Evolutionary conservation across 148 eudicot species (phyloP).

Genomic region (Vaccinium vitisidaea): DNA sequence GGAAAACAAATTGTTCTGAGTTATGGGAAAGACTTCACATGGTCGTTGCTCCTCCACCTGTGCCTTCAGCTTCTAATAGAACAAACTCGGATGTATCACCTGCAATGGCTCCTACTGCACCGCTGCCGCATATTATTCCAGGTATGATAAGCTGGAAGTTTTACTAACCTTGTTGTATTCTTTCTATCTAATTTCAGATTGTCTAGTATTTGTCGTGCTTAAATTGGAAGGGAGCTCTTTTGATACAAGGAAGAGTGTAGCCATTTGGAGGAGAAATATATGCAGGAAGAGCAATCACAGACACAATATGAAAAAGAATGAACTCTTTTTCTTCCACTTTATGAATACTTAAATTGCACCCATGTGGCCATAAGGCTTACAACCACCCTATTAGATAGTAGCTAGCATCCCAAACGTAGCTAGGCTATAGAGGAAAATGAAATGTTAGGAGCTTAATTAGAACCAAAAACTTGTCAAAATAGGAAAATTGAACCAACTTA

Average conservation of each 20-base stretch:
- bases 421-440: background rate
- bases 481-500: background rate
- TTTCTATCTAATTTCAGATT: background rate
- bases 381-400: background rate
- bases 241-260: background rate
- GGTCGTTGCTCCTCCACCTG: slow-evolving; percentile 43
- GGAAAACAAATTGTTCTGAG: slow-evolving; percentile 97
- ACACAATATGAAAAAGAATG: background rate
- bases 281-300: background rate
- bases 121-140: background rate
- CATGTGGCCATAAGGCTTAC: background rate
- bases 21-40: slow-evolving; percentile 69
- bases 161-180: background rate
- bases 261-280: background rate
- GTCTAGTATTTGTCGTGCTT: background rate
- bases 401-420: background rate
- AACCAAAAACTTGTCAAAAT: background rate
- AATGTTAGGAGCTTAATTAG: background rate
- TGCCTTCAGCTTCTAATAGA: slow-evolving; percentile 28
- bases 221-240: background rate
- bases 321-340: background rate
- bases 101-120: slow-evolving; percentile 38
- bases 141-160: background rate
- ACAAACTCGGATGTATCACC: slow-evolving; percentile 44
- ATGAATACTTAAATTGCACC: background rate